Evolutionary conservation across 345 rosid genomes (phyloP).

Genomic region (Fremontodendron californicum): DNA sequence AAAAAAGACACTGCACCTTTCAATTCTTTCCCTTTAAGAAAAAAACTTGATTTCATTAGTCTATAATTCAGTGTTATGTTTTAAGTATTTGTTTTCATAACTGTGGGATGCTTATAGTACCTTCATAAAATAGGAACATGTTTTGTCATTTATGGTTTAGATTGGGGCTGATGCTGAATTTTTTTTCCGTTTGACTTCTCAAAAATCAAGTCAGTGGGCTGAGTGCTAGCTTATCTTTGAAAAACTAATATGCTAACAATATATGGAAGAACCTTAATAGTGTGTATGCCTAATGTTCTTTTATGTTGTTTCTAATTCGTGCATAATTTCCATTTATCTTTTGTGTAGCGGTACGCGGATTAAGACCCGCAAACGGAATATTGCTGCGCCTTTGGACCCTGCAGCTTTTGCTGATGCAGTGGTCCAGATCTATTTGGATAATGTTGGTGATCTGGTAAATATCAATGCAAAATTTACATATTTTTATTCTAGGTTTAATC

Average conservation of each 20-base stretch:
- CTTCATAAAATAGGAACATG: neutral
- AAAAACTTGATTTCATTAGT: neutral
- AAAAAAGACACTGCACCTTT: neutral
- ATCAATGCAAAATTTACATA: neutral
- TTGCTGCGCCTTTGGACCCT: slow-evolving; percentile 96
- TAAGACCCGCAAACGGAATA: slow-evolving; percentile 99
- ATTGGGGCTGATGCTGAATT: neutral
- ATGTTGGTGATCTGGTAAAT: slow-evolving; percentile 95
- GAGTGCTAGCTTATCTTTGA: neutral
- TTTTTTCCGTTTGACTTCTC: neutral
- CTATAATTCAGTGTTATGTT: neutral
- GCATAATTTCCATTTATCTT: neutral
- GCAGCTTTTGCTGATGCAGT: slow-evolving; percentile 96
- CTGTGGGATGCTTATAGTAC: neutral
- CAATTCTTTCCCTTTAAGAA: neutral
- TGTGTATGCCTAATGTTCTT: neutral
- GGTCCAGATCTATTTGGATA: slow-evolving; percentile 93
- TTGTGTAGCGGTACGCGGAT: slow-evolving; percentile 94
- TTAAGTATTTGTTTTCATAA: neutral
- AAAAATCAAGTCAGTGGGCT: neutral
- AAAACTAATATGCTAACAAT: neutral
- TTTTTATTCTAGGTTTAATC: neutral
- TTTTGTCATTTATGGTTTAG: neutral
- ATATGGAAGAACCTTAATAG: neutral
- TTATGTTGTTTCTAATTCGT: neutral